A percentile compares a stretch with the other conserved stretches of the same genome.
Conservation (phyloP, 495 filamentous ascomycete genomes). For the Tricharina praecox region DNA sequence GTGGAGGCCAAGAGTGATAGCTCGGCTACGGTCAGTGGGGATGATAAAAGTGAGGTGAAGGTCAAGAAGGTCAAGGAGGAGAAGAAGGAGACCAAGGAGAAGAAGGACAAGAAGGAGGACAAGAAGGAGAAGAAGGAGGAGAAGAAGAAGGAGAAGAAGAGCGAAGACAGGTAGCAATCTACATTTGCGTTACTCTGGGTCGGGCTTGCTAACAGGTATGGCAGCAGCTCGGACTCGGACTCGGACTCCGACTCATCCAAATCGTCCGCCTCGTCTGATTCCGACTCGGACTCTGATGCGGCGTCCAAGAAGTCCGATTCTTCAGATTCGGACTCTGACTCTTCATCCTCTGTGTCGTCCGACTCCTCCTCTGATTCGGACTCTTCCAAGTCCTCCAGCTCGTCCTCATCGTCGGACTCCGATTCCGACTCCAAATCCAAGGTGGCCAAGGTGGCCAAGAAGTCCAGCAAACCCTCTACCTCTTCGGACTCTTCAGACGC, state of each 20-base stretch:
- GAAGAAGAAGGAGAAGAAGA: constrained; percentile 2
- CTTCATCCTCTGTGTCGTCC: constrained; percentile 26
- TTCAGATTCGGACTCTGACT: constrained; percentile 1
- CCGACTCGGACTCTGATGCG: too few relatives aligned
- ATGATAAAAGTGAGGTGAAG: not conserved
- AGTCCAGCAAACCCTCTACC: constrained; percentile 25
- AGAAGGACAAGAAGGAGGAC: not conserved
- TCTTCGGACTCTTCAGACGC: not conserved
- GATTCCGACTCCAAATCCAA: constrained; percentile 5
- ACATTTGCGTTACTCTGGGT: not conserved
- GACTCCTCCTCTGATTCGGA: constrained; percentile 28
- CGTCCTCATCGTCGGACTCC: not conserved
- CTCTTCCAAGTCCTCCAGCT: too few relatives aligned
- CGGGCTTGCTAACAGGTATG: not conserved
- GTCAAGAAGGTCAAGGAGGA: constrained; percentile 4
- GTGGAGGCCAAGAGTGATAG: not conserved
- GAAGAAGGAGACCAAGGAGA: constrained; percentile 4
- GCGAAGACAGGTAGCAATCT: constrained; percentile 1
- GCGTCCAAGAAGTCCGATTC: too few relatives aligned
- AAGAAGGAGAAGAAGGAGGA: not conserved
- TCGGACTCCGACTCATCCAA: too few relatives aligned
- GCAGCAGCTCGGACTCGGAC: constrained; percentile 2
- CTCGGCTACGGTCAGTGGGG: not conserved
- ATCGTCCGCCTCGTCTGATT: too few relatives aligned
- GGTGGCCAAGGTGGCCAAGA: constrained; percentile 25